phyloP scores from a whole-genome alignment of 805 yeast species.

The Zygoascus flipseniorum region DNA sequence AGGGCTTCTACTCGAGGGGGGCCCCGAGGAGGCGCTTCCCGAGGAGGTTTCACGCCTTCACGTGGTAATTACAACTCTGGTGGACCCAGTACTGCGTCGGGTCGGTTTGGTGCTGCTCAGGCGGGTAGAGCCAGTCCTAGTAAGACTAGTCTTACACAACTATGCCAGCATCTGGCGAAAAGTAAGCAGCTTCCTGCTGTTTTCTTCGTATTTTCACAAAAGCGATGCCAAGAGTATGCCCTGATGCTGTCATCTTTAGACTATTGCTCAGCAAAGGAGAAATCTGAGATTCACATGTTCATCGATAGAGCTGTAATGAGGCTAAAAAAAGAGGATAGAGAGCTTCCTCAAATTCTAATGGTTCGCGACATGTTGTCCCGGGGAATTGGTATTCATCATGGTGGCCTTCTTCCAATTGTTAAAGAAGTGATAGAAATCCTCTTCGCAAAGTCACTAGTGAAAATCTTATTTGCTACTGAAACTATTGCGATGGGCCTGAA shows the following conservation, averaged over 20 bases:
- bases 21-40: conserved; percentile 22
- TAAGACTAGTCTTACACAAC: conserved; percentile 65
- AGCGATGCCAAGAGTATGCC: conserved; percentile 89
- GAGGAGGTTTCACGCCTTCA: conserved; percentile 16
- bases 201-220: conserved; percentile 86
- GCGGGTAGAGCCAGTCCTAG: conserved; percentile 37
- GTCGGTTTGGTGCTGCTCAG: conserved; percentile 26
- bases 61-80: conserved; percentile 26
- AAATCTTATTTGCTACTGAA: conserved; percentile 92
- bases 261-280: conserved; percentile 76
- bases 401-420: conserved; percentile 87
- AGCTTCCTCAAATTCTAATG: conserved; percentile 81
- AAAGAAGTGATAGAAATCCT: conserved; percentile 89
- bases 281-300: conserved; percentile 88
- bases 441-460: conserved; percentile 77
- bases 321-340: conserved; percentile 84
- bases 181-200: conserved; percentile 83
- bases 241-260: conserved; percentile 64
- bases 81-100: neutral
- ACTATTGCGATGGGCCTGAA: conserved; percentile 98
- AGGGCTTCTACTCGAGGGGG: conserved; percentile 27
- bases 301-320: conserved; percentile 83
- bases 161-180: conserved; percentile 61
- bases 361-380: conserved; percentile 75
- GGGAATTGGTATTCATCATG: conserved; percentile 95